These are phyloP conservation scores for Gleditsia sinensis DNA, from an alignment of 306 rosid genomes.

Conservation along the genomic window DNA sequence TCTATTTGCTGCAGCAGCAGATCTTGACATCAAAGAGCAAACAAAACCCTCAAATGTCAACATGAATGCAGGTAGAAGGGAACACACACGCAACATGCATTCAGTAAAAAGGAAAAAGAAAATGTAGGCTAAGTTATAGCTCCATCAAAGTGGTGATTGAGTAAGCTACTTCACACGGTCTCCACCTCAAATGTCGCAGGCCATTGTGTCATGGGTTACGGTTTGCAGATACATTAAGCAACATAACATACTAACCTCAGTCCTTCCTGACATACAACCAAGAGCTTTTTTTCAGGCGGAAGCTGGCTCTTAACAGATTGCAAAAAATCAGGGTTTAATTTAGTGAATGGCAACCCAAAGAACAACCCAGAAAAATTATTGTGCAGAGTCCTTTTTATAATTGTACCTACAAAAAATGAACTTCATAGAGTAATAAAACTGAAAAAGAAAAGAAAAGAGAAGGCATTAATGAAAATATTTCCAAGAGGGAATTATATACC, in stretches of 20 bases:
- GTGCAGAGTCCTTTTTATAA: constrained; percentile 81
- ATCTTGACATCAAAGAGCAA: constrained; percentile 59
- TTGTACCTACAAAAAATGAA: constrained; percentile 66
- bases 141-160: too few species aligned
- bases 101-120: too few species aligned
- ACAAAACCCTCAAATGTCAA: constrained; percentile 34
- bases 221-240: not conserved
- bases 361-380: constrained; percentile 92
- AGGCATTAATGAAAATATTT: not conserved
- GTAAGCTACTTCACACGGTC: too few species aligned
- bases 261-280: constrained; percentile 95
- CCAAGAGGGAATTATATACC: constrained; percentile 47
- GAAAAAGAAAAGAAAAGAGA: not conserved
- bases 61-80: not conserved
- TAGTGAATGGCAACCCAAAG: constrained; percentile 84
- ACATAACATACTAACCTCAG: constrained; percentile 62
- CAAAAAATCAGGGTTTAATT: constrained; percentile 77
- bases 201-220: too few species aligned
- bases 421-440: not conserved
- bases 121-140: too few species aligned
- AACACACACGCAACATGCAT: too few species aligned
- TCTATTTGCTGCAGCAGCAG: constrained; percentile 74
- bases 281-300: constrained; percentile 65
- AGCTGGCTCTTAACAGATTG: constrained; percentile 71
- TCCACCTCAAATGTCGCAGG: too few species aligned